Evolutionary conservation across 83 land plant genomes (phyloP).

Genomic region (Picea engelmannii): DNA sequence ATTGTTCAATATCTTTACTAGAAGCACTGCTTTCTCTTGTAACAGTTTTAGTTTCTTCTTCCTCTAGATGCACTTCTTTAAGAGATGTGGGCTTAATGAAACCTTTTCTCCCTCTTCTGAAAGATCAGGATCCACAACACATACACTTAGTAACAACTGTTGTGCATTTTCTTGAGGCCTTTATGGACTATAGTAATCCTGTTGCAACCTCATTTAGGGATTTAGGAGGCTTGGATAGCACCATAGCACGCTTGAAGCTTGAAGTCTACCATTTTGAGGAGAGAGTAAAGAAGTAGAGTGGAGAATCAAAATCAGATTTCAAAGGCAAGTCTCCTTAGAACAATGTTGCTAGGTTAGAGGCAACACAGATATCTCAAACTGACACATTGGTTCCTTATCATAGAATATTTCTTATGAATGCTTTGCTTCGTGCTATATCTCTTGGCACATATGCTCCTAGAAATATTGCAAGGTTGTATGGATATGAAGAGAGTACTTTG

Average conservation of each 20-base stretch:
- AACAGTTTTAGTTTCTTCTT: too few species aligned
- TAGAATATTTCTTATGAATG: constrained; percentile 71
- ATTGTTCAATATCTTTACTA: too few species aligned
- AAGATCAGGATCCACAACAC: constrained; percentile 65
- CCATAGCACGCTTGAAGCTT: constrained; percentile 58
- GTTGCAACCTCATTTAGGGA: too few species aligned
- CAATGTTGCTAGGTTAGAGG: constrained; percentile 31
- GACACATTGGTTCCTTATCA: constrained; percentile 20
- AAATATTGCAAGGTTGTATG: constrained; percentile 55
- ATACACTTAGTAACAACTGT: constrained; percentile 70
- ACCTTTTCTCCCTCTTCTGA: constrained; percentile 70
- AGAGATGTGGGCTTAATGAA: constrained; percentile 79
- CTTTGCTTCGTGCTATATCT: constrained; percentile 57
- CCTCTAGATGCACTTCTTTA: constrained; percentile 56
- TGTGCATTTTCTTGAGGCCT: too few species aligned
- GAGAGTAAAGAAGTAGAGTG: constrained; percentile 14
- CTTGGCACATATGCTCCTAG: constrained; percentile 62
- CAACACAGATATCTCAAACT: constrained; percentile 38
- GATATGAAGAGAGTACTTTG: background rate
- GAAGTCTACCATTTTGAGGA: constrained; percentile 57
- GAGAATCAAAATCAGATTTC: constrained; percentile 15
- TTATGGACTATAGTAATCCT: too few species aligned
- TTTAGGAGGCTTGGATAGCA: too few species aligned
- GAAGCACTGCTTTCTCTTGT: too few species aligned
- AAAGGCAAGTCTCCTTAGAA: constrained; percentile 40